Conservation (phyloP, 2,329 filamentous ascomycete species). For the Coniochaeta hoffmannii region DNA sequence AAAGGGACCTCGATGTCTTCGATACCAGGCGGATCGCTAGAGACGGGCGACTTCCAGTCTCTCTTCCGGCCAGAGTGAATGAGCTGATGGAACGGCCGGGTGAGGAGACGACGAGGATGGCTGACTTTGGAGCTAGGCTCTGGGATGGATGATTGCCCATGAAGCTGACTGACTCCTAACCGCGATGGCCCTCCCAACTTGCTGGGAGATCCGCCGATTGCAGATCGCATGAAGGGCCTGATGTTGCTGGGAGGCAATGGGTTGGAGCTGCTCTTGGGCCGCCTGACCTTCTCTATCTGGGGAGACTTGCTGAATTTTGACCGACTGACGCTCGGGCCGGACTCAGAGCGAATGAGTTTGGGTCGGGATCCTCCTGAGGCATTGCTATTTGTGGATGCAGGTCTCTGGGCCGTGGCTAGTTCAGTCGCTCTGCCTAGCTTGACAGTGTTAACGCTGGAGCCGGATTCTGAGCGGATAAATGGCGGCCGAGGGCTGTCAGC, state of each 20-base stretch:
- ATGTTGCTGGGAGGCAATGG: not conserved
- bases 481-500: too few species aligned
- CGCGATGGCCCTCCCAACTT: not conserved
- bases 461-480: too few species aligned
- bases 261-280: not conserved
- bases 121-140: not conserved
- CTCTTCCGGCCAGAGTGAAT: constrained; percentile 2
- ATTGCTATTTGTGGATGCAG: too few species aligned
- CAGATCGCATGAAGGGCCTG: not conserved
- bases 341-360: not conserved
- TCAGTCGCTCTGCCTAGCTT: too few species aligned
- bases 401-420: too few species aligned
- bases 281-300: not conserved
- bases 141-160: not conserved
- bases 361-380: too few species aligned
- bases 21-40: not conserved
- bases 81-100: not conserved
- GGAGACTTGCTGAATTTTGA: not conserved
- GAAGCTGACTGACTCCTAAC: not conserved
- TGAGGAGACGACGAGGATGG: not conserved
- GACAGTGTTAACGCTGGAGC: too few species aligned
- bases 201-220: not conserved
- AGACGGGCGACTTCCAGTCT: not conserved
- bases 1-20: not conserved
- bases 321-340: not conserved